phyloP scores from a whole-genome alignment of 2,329 filamentous ascomycete genomes.

The Stachybotrys chlorohalonatus region DNA sequence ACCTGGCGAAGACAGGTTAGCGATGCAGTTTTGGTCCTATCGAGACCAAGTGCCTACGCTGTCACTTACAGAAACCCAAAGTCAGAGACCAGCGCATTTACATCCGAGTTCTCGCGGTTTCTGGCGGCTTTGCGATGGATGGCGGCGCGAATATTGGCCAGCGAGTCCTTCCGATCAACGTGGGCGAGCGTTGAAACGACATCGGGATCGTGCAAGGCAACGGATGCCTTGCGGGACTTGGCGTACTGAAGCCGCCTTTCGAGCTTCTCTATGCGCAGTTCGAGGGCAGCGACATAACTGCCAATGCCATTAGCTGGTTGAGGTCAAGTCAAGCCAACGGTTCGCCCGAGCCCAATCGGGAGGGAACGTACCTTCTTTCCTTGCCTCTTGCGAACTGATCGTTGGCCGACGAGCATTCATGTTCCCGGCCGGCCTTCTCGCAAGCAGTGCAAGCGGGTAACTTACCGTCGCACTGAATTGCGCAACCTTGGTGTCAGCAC shows the following conservation, averaged over 20 bases:
- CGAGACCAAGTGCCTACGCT: too few relatives aligned
- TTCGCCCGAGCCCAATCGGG: background rate
- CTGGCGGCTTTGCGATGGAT: conserved; percentile 57
- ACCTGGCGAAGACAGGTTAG: conserved; percentile 37
- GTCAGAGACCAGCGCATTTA: conserved; percentile 86
- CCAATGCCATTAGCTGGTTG: conserved; percentile 4
- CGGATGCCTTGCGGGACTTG: conserved; percentile 60
- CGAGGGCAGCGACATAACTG: conserved; percentile 89
- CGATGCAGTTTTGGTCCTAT: too few relatives aligned
- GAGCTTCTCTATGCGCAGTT: conserved; percentile 80
- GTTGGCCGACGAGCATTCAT: conserved; percentile 86
- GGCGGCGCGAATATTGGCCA: conserved; percentile 51
- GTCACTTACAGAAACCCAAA: conserved; percentile 74
- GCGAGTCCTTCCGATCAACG: conserved; percentile 55
- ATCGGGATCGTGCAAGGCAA: conserved; percentile 56
- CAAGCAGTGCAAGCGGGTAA: conserved; percentile 91
- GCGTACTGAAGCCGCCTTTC: conserved; percentile 68
- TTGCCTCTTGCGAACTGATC: conserved; percentile 95
- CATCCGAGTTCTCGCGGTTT: conserved; percentile 68
- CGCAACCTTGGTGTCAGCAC: background rate
- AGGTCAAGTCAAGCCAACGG: background rate
- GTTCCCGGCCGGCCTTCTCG: conserved; percentile 78
- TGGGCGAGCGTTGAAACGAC: conserved; percentile 13
- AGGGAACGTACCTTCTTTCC: conserved; percentile 61
- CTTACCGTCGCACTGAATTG: conserved; percentile 75